These are phyloP conservation scores for Stentor roeselii DNA, from an alignment of 73 alveolate species.

Conservation along the genomic window DNA sequence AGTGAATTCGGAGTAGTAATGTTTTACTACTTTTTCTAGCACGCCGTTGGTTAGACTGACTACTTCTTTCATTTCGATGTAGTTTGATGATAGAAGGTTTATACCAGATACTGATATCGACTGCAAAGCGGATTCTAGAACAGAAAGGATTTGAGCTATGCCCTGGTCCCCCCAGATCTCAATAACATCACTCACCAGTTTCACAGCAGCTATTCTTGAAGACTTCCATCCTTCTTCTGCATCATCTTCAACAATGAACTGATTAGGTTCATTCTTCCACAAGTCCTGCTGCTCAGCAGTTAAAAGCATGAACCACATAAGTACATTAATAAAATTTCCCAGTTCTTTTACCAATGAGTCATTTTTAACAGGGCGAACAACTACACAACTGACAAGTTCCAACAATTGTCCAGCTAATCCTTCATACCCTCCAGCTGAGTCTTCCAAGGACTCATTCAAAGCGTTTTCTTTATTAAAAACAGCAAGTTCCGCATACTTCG, in stretches of 20 bases:
- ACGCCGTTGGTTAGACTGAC: background rate
- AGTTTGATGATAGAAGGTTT: background rate
- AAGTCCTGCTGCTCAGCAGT: constrained; percentile 35
- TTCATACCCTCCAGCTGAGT: constrained; percentile 45
- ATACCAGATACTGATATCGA: constrained; percentile 29
- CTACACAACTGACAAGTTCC: constrained; percentile 53
- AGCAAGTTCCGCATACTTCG: constrained; percentile 46
- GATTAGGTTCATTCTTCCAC: constrained; percentile 43
- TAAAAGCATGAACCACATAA: constrained; percentile 47
- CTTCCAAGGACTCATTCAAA: constrained; percentile 26
- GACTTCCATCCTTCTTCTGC: constrained; percentile 38
- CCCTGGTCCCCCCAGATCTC: constrained; percentile 56
- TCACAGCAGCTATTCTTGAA: constrained; percentile 40
- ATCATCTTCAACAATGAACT: constrained; percentile 51
- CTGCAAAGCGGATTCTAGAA: background rate
- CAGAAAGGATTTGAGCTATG: constrained; percentile 42
- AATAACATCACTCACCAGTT: constrained; percentile 45
- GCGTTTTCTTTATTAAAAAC: constrained; percentile 36
- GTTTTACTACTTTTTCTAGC: background rate
- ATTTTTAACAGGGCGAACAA: constrained; percentile 37
- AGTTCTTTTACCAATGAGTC: constrained; percentile 43
- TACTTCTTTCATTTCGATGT: background rate
- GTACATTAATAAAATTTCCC: constrained; percentile 41
- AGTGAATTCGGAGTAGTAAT: constrained; percentile 30
- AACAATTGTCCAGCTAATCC: constrained; percentile 55